Evolutionary conservation across 2,329 filamentous ascomycete species (phyloP).

Genomic region (Exophiala viscosa): DNA sequence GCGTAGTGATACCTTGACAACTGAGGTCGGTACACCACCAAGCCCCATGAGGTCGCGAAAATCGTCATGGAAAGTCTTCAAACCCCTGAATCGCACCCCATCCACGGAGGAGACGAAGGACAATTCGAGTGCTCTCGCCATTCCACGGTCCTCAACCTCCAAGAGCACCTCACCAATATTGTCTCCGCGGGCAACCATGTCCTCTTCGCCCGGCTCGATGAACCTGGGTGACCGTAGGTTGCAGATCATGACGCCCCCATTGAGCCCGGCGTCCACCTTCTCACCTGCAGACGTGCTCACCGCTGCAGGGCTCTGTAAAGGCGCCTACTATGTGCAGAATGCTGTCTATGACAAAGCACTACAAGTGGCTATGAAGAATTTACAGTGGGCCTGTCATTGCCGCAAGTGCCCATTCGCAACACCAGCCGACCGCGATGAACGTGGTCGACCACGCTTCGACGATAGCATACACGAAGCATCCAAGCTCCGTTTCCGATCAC

Average conservation of each 20-base stretch:
- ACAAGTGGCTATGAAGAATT: conserved; percentile 13
- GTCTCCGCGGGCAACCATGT: conserved; percentile 4
- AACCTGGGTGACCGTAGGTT: neutral
- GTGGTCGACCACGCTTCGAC: conserved; percentile 15
- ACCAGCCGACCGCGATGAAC: conserved; percentile 14
- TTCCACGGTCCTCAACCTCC: neutral
- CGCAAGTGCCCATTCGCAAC: conserved; percentile 15
- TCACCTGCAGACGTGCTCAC: conserved; percentile 6
- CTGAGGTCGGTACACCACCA: conserved; percentile 1
- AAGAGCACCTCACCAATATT: conserved; percentile 2
- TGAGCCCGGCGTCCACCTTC: conserved; percentile 12
- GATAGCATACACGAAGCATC: conserved; percentile 9
- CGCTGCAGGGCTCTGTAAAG: conserved; percentile 15
- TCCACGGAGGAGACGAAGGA: conserved; percentile 6
- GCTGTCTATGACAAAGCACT: conserved; percentile 11
- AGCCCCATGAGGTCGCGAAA: conserved; percentile 5
- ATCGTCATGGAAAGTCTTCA: conserved; percentile 16
- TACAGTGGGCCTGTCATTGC: conserved; percentile 19
- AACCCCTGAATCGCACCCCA: conserved; percentile 7
- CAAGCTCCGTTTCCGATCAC: conserved; percentile 13
- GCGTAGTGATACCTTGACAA: neutral
- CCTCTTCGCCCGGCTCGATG: conserved; percentile 7
- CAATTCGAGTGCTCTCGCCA: neutral
- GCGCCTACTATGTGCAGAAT: conserved; percentile 15
- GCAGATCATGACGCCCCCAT: conserved; percentile 13